Percentiles rank a stretch among this genome's conserved stretches.
phyloP scores from a whole-genome alignment of 441 rosid genomes.

The Croton laevigatus region DNA sequence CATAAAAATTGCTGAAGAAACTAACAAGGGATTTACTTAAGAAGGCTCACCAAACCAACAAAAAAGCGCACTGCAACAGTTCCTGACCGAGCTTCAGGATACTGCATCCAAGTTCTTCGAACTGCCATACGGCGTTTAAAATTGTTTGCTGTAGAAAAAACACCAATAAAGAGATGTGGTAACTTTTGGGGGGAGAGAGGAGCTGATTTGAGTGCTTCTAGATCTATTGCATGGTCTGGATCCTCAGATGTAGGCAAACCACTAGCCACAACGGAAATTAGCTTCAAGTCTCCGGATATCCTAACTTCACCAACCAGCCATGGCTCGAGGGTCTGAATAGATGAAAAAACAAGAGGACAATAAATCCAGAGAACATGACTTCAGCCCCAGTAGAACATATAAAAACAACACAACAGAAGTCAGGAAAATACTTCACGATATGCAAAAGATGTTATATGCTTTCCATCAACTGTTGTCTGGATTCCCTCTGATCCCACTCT shows the following conservation, averaged over 20 bases:
- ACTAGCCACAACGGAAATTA: constrained; percentile 45
- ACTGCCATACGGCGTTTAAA: constrained; percentile 96
- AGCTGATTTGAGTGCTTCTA: constrained; percentile 65
- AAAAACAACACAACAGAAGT: constrained; percentile 13
- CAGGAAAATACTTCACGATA: constrained; percentile 33
- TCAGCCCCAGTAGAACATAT: constrained; percentile 9
- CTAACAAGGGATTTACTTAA: not conserved
- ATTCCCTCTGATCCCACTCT: constrained; percentile 88
- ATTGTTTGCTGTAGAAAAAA: constrained; percentile 92
- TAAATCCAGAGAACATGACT: constrained; percentile 17
- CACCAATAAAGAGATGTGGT: constrained; percentile 80
- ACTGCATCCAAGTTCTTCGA: constrained; percentile 98
- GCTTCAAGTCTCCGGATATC: constrained; percentile 51
- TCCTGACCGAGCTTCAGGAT: constrained; percentile 69
- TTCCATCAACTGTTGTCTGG: constrained; percentile 84
- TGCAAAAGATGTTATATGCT: constrained; percentile 43
- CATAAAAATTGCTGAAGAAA: not conserved
- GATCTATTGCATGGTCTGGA: constrained; percentile 45
- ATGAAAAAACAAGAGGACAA: constrained; percentile 1
- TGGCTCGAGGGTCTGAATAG: constrained; percentile 54
- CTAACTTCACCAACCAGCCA: constrained; percentile 58
- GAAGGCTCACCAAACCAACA: constrained; percentile 86
- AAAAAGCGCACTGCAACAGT: constrained; percentile 86
- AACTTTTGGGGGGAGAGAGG: constrained; percentile 49
- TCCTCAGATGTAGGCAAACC: constrained; percentile 61